Evolutionary conservation across 768 basidiomycete genomes (phyloP).

Genomic region (Boletus insuetus): DNA sequence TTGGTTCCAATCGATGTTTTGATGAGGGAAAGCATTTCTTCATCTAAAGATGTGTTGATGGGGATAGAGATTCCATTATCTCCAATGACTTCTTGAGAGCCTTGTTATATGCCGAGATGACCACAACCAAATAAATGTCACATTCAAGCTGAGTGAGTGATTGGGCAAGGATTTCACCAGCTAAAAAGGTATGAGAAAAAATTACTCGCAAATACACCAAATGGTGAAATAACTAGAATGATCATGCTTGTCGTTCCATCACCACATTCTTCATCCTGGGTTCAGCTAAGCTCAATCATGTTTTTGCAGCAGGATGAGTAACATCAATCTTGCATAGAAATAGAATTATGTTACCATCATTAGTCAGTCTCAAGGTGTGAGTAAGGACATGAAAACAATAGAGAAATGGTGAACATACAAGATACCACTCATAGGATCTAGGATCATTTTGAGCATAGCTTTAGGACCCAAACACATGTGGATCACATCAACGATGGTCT

Average conservation of each 20-base stretch:
- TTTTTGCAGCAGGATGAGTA: slow-evolving; percentile 98
- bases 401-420: slow-evolving; percentile 50
- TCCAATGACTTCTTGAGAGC: slow-evolving; percentile 89
- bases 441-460: slow-evolving; percentile 99
- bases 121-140: slow-evolving; percentile 97
- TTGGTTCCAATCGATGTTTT: slow-evolving; percentile 99
- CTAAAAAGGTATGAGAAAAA: neutral
- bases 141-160: slow-evolving; percentile 91
- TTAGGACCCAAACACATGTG: slow-evolving; percentile 96
- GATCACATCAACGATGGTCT: slow-evolving; percentile 99
- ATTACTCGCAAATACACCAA: too few relatives aligned
- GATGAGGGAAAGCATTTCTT: slow-evolving; percentile 87
- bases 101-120: slow-evolving; percentile 84
- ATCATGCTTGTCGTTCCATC: slow-evolving; percentile 99
- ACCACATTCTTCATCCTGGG: slow-evolving; percentile 98
- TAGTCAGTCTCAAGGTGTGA: slow-evolving; percentile 66
- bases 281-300: slow-evolving; percentile 97
- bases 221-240: slow-evolving; percentile 70
- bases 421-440: slow-evolving; percentile 99
- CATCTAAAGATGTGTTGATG: slow-evolving; percentile 80
- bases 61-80: slow-evolving; percentile 91
- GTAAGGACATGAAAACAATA: neutral
- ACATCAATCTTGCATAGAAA: slow-evolving; percentile 98
- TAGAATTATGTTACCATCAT: slow-evolving; percentile 98
- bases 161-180: slow-evolving; percentile 69